Conservation (phyloP, 2,329 filamentous ascomycete genomes). For the Hymenoscyphus infarciens region DNA sequence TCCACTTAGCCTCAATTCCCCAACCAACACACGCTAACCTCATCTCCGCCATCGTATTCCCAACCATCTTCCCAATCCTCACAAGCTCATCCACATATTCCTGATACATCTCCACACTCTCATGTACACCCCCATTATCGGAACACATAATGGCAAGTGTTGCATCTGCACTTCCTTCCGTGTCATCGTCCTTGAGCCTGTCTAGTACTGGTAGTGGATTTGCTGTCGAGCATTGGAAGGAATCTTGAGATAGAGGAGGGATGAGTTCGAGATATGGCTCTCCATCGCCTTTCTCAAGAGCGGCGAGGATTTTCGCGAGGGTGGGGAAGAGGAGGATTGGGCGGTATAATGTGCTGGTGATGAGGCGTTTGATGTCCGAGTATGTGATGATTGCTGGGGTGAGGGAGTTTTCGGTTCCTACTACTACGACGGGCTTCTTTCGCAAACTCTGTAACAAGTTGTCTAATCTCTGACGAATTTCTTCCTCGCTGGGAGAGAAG, state of each 20-base stretch:
- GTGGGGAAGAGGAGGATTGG: constrained; percentile 32
- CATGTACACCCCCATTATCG: constrained; percentile 25
- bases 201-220: background rate
- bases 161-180: constrained; percentile 26
- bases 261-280: constrained; percentile 36
- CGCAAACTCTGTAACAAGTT: constrained; percentile 42
- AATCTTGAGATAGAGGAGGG: constrained; percentile 14
- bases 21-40: constrained; percentile 37
- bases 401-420: background rate
- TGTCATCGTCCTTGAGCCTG: constrained; percentile 14
- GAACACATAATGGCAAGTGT: constrained; percentile 31
- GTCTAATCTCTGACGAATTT: constrained; percentile 26
- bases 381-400: constrained; percentile 32
- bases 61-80: constrained; percentile 41
- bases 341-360: constrained; percentile 31
- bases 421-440: constrained; percentile 31
- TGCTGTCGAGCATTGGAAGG: constrained; percentile 15
- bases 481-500: constrained; percentile 12
- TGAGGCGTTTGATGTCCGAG: constrained; percentile 28
- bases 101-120: constrained; percentile 26
- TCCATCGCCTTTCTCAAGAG: constrained; percentile 41
- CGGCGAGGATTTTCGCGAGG: constrained; percentile 28
- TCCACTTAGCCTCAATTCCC: constrained; percentile 33
- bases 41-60: constrained; percentile 42
- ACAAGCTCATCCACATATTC: constrained; percentile 26